phyloP scores from a whole-genome alignment of 306 rosid species.

The Senna siamea region DNA sequence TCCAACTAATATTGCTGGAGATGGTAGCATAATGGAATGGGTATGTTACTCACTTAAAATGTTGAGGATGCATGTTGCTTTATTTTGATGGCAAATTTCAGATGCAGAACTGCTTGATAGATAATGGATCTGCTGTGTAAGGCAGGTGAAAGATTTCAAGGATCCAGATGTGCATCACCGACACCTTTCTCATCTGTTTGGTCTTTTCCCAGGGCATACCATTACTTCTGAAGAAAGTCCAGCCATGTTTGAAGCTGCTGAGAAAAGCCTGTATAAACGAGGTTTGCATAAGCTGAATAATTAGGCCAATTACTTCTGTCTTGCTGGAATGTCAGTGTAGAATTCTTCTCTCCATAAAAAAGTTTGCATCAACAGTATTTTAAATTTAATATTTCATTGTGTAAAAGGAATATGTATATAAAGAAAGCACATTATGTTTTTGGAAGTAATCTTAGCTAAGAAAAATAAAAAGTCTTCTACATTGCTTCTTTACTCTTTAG shows the following conservation, averaged over 20 bases:
- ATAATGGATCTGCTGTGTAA: slow-evolving; percentile 1
- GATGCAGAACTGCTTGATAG: slow-evolving; percentile 4
- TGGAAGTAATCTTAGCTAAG: slow-evolving; percentile 4
- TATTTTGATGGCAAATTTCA: slow-evolving; percentile 3
- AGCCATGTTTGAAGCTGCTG: slow-evolving; percentile 63
- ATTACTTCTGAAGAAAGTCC: slow-evolving; percentile 56
- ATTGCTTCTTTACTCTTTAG: not conserved
- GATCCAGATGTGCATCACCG: slow-evolving; percentile 80
- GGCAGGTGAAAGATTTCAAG: slow-evolving; percentile 65
- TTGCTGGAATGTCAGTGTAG: not conserved
- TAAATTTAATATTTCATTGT: not conserved
- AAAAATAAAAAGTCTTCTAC: not conserved
- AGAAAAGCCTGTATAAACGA: slow-evolving; percentile 61
- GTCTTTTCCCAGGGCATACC: slow-evolving; percentile 79
- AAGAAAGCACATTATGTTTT: not conserved
- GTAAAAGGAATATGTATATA: not conserved
- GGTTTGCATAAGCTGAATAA: slow-evolving; percentile 49
- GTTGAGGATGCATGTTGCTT: not conserved
- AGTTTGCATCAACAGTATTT: not conserved
- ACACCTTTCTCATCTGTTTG: slow-evolving; percentile 75
- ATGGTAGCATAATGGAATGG: slow-evolving; percentile 90
- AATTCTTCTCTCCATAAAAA: not conserved
- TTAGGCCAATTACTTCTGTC: not conserved
- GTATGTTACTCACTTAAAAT: slow-evolving; percentile 44
- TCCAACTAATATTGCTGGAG: slow-evolving; percentile 60